A percentile compares a stretch with the other conserved stretches of the same genome.
Conservation (phyloP, 306 rosid genomes). For the Elaeagnus macrophylla region DNA sequence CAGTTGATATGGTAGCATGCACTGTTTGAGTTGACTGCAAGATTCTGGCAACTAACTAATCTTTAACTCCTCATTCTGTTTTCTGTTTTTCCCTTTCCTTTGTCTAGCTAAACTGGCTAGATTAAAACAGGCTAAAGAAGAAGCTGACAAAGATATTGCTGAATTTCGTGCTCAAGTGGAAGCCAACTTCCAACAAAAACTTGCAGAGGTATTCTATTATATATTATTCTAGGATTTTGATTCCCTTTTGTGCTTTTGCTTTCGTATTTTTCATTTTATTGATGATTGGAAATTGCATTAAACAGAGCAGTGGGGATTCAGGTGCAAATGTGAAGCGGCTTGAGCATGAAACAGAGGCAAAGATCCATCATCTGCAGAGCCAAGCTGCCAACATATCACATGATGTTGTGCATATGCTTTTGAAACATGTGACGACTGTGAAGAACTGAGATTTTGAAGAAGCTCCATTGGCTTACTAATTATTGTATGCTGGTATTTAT, state of each 20-base stretch:
- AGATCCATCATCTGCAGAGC: constrained; percentile 51
- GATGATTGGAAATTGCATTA: not conserved
- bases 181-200: constrained; percentile 11
- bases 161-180: constrained; percentile 1
- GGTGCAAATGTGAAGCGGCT: constrained; percentile 96
- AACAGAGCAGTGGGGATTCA: constrained; percentile 88
- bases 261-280: not conserved
- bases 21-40: not conserved
- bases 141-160: constrained; percentile 5
- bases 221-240: not conserved
- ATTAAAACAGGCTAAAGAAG: constrained; percentile 2
- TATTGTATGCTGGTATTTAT: not conserved
- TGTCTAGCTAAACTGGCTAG: constrained; percentile 1
- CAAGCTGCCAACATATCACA: constrained; percentile 49
- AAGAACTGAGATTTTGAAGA: constrained; percentile 4
- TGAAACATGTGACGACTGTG: constrained; percentile 11
- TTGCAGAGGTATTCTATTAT: constrained; percentile 4
- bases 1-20: not conserved
- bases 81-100: not conserved
- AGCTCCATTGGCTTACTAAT: not conserved
- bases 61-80: not conserved
- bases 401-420: constrained; percentile 3
- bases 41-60: constrained; percentile 10
- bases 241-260: not conserved
- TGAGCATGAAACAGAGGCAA: constrained; percentile 61